Evolutionary conservation across 1,284 basidiomycete species (phyloP).

Genomic region (Boletus semigastroideus): DNA sequence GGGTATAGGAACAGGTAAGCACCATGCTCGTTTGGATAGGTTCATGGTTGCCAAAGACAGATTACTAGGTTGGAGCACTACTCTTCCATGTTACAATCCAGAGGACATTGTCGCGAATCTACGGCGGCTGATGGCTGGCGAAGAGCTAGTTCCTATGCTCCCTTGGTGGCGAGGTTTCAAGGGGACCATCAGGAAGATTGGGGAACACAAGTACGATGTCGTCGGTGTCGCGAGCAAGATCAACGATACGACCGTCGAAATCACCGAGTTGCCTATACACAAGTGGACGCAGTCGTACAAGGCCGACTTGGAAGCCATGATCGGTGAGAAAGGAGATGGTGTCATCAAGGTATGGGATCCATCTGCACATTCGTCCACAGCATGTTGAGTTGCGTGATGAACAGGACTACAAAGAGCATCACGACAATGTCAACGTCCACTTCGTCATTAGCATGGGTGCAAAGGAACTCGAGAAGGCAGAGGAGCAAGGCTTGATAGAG

Average conservation of each 20-base stretch:
- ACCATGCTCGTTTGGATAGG: background rate
- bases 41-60: background rate
- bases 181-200: conserved; percentile 80
- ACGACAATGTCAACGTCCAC: conserved; percentile 91
- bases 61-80: conserved; percentile 90
- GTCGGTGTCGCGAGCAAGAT: conserved; percentile 76
- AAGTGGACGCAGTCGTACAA: conserved; percentile 96
- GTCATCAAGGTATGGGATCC: conserved; percentile 54
- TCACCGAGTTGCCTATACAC: conserved; percentile 95
- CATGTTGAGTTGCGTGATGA: conserved; percentile 1
- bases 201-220: conserved; percentile 88
- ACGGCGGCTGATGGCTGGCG: conserved; percentile 82
- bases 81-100: conserved; percentile 93
- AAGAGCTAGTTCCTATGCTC: conserved; percentile 83
- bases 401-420: conserved; percentile 95
- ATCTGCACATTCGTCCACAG: background rate
- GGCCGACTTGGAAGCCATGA: conserved; percentile 82
- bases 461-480: conserved; percentile 84
- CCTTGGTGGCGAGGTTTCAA: conserved; percentile 99
- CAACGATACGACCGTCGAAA: conserved; percentile 88
- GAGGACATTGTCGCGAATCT: conserved; percentile 88
- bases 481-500: conserved; percentile 85
- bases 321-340: conserved; percentile 69
- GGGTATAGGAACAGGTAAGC: conserved; percentile 93
- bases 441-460: conserved; percentile 84